Conservation (phyloP, 139 green algal genomes). For the Chlorella sp. region DNA sequence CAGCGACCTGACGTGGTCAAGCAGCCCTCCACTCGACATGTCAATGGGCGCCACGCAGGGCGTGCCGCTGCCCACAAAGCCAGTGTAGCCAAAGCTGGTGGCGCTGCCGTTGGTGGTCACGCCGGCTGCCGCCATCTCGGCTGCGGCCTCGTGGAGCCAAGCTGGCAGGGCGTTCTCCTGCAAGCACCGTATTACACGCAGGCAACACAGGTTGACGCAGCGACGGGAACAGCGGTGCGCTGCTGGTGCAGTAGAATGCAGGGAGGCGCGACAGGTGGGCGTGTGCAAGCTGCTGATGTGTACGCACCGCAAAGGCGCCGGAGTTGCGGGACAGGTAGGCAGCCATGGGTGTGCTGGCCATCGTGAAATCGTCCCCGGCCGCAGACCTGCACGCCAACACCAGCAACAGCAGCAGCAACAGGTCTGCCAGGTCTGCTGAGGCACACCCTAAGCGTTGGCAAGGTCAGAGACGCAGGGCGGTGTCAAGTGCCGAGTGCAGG, state of each 20-base stretch:
- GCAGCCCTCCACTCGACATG: conserved; percentile 8
- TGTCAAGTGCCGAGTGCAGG: too few relatives aligned
- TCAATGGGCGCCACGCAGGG: not conserved
- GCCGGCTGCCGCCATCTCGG: conserved; percentile 10
- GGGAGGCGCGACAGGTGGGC: too few relatives aligned
- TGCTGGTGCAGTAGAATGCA: too few relatives aligned
- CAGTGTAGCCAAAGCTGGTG: not conserved
- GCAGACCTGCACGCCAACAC: not conserved
- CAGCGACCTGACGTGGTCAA: conserved; percentile 21
- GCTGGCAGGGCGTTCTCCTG: not conserved
- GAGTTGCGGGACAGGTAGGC: not conserved
- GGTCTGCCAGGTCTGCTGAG: not conserved
- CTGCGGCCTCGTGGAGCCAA: conserved; percentile 7
- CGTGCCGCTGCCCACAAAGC: conserved; percentile 1
- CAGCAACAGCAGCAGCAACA: too few relatives aligned
- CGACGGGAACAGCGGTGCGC: too few relatives aligned
- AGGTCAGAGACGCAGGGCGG: too few relatives aligned
- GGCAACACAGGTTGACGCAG: too few relatives aligned
- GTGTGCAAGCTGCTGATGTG: not conserved
- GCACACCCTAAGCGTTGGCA: too few relatives aligned
- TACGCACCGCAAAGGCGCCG: not conserved
- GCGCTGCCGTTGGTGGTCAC: not conserved
- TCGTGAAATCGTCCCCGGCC: not conserved
- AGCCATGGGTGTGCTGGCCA: not conserved
- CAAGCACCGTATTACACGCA: too few relatives aligned